These are phyloP conservation scores for Phenoliferia sp. DNA, from an alignment of 1,284 basidiomycete species.

Conservation along the genomic window DNA sequence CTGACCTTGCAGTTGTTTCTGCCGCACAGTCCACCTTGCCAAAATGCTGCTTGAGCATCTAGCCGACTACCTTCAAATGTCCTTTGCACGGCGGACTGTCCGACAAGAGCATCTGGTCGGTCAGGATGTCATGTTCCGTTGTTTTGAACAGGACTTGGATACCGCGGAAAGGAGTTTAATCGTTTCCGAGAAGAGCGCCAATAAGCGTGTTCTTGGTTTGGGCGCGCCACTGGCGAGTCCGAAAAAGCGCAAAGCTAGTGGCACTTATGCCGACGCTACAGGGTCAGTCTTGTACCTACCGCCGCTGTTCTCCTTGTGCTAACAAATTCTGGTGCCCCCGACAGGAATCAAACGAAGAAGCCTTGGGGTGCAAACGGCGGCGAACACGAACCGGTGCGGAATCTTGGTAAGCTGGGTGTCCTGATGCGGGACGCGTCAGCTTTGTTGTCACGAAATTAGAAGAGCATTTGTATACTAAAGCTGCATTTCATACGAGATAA, in stretches of 20 bases:
- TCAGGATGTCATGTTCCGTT: background rate
- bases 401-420: background rate
- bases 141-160: background rate
- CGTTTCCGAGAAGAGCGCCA: background rate
- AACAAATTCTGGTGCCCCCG: background rate
- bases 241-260: background rate
- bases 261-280: too few relatives aligned
- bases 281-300: background rate
- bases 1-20: background rate
- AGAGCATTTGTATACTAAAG: too few relatives aligned
- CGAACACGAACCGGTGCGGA: background rate
- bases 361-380: background rate
- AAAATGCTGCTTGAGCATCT: constrained; percentile 23
- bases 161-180: background rate
- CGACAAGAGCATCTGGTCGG: background rate
- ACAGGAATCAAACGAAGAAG: background rate
- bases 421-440: background rate
- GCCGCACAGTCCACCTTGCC: constrained; percentile 14
- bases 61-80: constrained; percentile 2
- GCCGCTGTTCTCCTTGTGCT: background rate
- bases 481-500: too few relatives aligned
- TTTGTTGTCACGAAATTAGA: background rate
- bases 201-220: background rate
- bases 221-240: too few relatives aligned
- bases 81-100: background rate